phyloP scores from a whole-genome alignment of 345 rosid species.

The Gossypium turneri region DNA sequence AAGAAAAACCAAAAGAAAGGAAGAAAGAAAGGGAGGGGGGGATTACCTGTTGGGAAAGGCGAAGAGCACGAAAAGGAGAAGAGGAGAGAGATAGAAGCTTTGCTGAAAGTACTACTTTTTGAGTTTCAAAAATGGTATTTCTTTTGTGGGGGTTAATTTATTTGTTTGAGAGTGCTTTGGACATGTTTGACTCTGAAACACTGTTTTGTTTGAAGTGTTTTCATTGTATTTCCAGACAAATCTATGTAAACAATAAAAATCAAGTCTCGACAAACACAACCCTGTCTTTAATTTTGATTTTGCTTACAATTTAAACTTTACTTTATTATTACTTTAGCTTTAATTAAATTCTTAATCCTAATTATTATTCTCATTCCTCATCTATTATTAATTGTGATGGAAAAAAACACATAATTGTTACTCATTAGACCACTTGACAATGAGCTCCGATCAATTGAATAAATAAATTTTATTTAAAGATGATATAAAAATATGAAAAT shows the following conservation, averaged over 20 bases:
- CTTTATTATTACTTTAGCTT: background rate
- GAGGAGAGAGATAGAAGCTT: background rate
- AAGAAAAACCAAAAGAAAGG: background rate
- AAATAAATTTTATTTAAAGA: too few species aligned
- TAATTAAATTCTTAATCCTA: background rate
- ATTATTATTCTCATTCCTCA: too few species aligned
- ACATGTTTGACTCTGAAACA: background rate
- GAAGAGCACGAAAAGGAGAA: background rate
- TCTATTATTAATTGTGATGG: too few species aligned
- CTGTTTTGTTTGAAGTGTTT: background rate
- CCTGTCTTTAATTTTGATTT: background rate
- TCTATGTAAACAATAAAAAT: background rate
- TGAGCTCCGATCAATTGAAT: too few species aligned
- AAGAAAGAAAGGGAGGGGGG: background rate
- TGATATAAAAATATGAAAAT: too few species aligned
- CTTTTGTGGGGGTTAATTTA: background rate
- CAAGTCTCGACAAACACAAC: background rate
- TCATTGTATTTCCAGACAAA: background rate
- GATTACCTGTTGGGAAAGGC: slow-evolving; percentile 2
- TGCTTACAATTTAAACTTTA: background rate
- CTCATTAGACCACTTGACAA: too few species aligned
- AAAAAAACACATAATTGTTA: too few species aligned
- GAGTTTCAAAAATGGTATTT: background rate
- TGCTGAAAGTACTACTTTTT: background rate
- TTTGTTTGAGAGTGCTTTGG: background rate